Base-by-base conservation (phyloP, 2,329 filamentous ascomycete genomes). In the Colletotrichum cordylinicola region DNA sequence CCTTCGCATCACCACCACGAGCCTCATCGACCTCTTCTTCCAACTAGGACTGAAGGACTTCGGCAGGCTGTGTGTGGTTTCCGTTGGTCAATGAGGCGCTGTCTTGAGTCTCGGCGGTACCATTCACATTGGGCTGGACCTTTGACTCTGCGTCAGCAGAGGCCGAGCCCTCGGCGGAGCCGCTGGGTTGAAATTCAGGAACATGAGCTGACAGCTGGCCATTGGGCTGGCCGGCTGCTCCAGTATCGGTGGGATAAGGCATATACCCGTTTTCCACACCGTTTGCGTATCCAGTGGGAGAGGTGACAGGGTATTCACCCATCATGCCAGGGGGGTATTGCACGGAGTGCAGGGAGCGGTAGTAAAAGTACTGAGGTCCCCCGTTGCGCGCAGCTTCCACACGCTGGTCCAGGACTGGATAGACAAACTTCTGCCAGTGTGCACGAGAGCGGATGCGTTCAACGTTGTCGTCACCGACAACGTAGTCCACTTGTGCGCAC, bases 361-460 rank as follows among this genome's bases (percentile, higher is more conserved):
- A 81, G 68, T 80, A 81, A 76, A 81, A 84, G 55, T 84, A 86
- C 58, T 83, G 82, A 35, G 90, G 90, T 5, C 96, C 96, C 21
- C 94, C 90, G 80, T 94, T 94, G 82, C 94, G 94, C 52, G 94
- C 95, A 24, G 91, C 89, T 56, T 92, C 88, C 79, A 96, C 92
- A 77, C 96, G 93, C 77, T 95, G 91, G 15, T 93, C 90, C 81
- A 93, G 88, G 3, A 92, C 90, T 3, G 91, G 90, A 74, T 98
- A 85, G 24, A 98, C 91, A 88, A 95, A 98, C 78, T 93, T 91
- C 79, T 94, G 89, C 95, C 96, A 98, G 31, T 91, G 92, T 24
- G 95, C 90, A 31, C 91, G 90, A 75, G 92, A 91, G 67, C 97
- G 94, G 61, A 98, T 84, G 58, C 95, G 91, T 83, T 98, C 95